phyloP scores from a whole-genome alignment of 805 yeast species.

The Teunomyces pallodes region DNA sequence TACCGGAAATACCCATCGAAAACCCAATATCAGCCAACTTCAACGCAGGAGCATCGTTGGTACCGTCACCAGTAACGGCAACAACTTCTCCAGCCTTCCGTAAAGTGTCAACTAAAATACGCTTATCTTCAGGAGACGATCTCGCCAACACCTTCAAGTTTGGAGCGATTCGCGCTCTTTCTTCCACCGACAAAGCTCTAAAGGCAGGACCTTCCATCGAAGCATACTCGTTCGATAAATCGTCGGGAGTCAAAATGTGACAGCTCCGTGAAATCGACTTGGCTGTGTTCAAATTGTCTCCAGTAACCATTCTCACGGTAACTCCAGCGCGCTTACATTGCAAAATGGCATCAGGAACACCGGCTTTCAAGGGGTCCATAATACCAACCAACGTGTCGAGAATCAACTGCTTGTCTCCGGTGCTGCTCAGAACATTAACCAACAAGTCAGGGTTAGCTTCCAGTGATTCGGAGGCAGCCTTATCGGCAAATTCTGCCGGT shows the following conservation, averaged over 20 bases:
- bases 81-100: conserved; percentile 86
- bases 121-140: conserved; percentile 94
- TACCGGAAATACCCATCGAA: conserved; percentile 98
- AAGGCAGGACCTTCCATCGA: conserved; percentile 94
- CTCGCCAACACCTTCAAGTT: conserved; percentile 82
- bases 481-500: conserved; percentile 45
- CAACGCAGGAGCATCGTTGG: conserved; percentile 97
- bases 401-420: conserved; percentile 34
- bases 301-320: conserved; percentile 95
- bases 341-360: conserved; percentile 84
- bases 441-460: conserved; percentile 40
- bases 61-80: conserved; percentile 99
- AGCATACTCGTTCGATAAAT: conserved; percentile 49
- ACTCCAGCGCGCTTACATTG: conserved; percentile 92
- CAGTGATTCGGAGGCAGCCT: conserved; percentile 16
- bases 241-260: conserved; percentile 63
- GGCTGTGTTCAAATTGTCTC: conserved; percentile 91
- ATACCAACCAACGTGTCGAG: conserved; percentile 85
- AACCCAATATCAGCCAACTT: conserved; percentile 97
- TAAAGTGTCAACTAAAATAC: conserved; percentile 78
- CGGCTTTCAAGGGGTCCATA: conserved; percentile 89
- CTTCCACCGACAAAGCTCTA: conserved; percentile 58
- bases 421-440: conserved; percentile 25
- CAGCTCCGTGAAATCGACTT: conserved; percentile 85
- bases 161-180: conserved; percentile 65